Evolutionary conservation across 495 filamentous ascomycete species (phyloP).

Genomic region (Penicillium tannophilum): DNA sequence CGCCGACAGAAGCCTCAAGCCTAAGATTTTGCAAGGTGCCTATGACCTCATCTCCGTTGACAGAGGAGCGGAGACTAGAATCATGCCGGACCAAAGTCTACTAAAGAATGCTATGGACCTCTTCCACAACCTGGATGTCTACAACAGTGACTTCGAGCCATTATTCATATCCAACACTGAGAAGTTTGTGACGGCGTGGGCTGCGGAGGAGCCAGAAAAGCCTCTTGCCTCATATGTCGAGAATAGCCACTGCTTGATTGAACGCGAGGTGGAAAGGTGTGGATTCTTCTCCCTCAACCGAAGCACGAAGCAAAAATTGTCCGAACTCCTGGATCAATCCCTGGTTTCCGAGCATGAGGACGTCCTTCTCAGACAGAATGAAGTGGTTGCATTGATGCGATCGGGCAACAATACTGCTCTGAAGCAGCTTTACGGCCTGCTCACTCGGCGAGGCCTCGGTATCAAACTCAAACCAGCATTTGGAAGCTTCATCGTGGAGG

Average conservation of each 20-base stretch:
- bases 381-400: slow-evolving; percentile 68
- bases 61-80: slow-evolving; percentile 50
- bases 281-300: slow-evolving; percentile 77
- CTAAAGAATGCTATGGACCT: slow-evolving; percentile 75
- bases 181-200: slow-evolving; percentile 65
- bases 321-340: slow-evolving; percentile 66
- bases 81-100: slow-evolving; percentile 49
- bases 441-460: slow-evolving; percentile 65
- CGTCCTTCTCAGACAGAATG: slow-evolving; percentile 61
- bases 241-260: slow-evolving; percentile 64
- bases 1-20: slow-evolving; percentile 51
- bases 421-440: slow-evolving; percentile 73
- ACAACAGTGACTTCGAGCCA: slow-evolving; percentile 77
- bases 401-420: slow-evolving; percentile 66
- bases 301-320: slow-evolving; percentile 75
- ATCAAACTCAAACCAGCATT: slow-evolving; percentile 69
- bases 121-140: slow-evolving; percentile 78
- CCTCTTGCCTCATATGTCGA: slow-evolving; percentile 72
- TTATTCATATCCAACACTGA: slow-evolving; percentile 67
- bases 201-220: slow-evolving; percentile 57
- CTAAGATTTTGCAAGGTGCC: slow-evolving; percentile 66
- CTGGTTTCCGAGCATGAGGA: slow-evolving; percentile 63
- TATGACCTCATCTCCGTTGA: slow-evolving; percentile 76
- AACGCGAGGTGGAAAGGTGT: slow-evolving; percentile 70
- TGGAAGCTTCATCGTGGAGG: slow-evolving; percentile 71